phyloP scores from a whole-genome alignment of 1,284 basidiomycete genomes.

The Serendipita sp. region DNA sequence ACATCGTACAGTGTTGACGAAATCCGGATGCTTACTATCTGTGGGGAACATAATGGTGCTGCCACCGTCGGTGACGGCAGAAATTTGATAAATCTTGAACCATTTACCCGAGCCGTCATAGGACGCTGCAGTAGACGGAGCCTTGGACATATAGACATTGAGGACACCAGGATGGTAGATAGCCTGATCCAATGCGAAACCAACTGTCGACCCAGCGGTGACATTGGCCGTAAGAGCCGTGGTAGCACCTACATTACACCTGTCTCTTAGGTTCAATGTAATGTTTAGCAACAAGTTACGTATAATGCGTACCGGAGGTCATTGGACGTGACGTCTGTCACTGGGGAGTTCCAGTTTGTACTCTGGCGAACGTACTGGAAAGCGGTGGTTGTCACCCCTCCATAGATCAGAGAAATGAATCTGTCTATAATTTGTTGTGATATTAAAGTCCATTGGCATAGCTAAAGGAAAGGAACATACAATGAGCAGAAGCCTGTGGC shows the following conservation, averaged over 20 bases:
- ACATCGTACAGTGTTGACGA: background rate
- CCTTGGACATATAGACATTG: constrained; percentile 34
- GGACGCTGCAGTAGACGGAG: constrained; percentile 29
- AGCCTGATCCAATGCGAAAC: constrained; percentile 2
- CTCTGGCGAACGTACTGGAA: constrained; percentile 33
- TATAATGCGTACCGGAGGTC: constrained; percentile 20
- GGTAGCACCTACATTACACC: constrained; percentile 33
- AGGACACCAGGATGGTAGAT: constrained; percentile 9
- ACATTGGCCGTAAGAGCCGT: constrained; percentile 28
- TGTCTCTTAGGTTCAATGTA: constrained; percentile 15
- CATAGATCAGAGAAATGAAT: background rate
- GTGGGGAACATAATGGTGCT: background rate
- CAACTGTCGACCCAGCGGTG: constrained; percentile 29
- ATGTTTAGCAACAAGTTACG: no score
- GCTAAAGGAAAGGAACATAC: background rate
- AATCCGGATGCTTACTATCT: background rate
- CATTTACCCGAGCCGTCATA: constrained; percentile 37
- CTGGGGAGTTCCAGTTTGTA: constrained; percentile 37
- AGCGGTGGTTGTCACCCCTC: constrained; percentile 22
- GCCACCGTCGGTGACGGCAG: background rate
- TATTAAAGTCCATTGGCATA: background rate
- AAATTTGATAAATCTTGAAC: constrained; percentile 19
- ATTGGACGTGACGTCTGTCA: constrained; percentile 35
- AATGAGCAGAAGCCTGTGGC: background rate
- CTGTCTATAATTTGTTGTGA: background rate